Conservation (phyloP, 2,329 filamentous ascomycete species). For the Sclerotinia trifoliorum region DNA sequence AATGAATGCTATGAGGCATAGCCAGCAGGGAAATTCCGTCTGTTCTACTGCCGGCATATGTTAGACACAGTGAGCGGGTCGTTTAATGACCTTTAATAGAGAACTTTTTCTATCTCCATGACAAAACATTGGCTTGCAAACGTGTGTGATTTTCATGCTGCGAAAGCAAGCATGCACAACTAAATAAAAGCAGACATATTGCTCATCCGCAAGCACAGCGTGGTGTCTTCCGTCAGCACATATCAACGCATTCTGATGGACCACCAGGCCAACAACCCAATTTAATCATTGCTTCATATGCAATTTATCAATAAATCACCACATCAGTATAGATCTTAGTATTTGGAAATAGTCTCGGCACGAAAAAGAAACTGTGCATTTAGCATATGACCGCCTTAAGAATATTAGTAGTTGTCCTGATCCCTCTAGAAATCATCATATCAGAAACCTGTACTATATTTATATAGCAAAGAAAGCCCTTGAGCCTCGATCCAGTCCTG, state of each 20-base stretch:
- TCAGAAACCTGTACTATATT: neutral
- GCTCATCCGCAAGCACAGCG: neutral
- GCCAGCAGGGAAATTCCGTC: neutral
- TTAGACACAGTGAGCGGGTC: slow-evolving; percentile 3
- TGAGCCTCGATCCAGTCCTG: neutral
- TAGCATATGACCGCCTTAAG: neutral
- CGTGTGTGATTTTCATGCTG: neutral
- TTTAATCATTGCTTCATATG: neutral
- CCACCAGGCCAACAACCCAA: neutral
- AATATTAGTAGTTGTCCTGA: neutral
- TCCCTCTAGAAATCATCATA: neutral
- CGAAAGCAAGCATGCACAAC: neutral
- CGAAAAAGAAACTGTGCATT: too few species aligned
- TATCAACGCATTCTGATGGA: too few species aligned
- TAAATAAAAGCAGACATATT: neutral
- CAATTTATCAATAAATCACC: neutral
- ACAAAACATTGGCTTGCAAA: neutral
- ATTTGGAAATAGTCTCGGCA: neutral
- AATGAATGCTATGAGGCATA: neutral
- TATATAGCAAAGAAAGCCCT: neutral
- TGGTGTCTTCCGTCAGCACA: neutral
- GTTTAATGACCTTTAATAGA: slow-evolving; percentile 5
- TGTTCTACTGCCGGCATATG: neutral
- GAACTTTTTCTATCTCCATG: neutral
- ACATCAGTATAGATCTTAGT: neutral